Conservation (phyloP, 2,329 filamentous ascomycete genomes). For the Aspergillus fructus region DNA sequence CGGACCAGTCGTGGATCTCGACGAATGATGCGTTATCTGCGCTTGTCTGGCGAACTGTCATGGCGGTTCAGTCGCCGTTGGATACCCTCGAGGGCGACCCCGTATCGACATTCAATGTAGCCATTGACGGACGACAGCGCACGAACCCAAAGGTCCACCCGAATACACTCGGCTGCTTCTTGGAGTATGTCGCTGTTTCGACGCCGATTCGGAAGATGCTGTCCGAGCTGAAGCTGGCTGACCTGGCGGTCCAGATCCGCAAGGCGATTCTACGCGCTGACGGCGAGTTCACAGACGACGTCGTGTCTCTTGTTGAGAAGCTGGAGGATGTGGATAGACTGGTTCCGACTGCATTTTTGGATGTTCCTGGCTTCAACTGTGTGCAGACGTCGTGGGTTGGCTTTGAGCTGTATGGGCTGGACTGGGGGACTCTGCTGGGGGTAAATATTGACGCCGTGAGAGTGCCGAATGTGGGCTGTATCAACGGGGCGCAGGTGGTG, state of each 20-base stretch:
- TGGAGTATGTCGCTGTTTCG: conserved; percentile 35
- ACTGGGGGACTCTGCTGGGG: conserved; percentile 34
- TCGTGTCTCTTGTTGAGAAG: conserved; percentile 31
- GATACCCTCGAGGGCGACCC: conserved; percentile 33
- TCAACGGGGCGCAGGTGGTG: conserved; percentile 35
- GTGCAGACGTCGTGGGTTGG: conserved; percentile 36
- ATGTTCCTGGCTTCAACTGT: conserved; percentile 36
- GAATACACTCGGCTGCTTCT: conserved; percentile 40
- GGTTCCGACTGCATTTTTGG: conserved; percentile 35
- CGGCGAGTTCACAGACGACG: conserved; percentile 29
- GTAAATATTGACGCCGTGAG: conserved; percentile 31
- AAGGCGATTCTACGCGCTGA: conserved; percentile 31
- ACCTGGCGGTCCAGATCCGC: conserved; percentile 37
- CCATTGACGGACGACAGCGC: conserved; percentile 39
- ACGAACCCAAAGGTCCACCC: conserved; percentile 36
- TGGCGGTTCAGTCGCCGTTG: conserved; percentile 28
- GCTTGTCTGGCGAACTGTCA: conserved; percentile 36
- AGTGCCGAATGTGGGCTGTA: conserved; percentile 31
- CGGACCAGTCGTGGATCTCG: conserved; percentile 28
- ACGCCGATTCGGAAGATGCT: conserved; percentile 29
- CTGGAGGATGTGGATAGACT: conserved; percentile 33
- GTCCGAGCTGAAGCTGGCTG: conserved; percentile 28
- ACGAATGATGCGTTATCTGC: conserved; percentile 40
- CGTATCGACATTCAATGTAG: conserved; percentile 38
- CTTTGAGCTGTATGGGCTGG: conserved; percentile 33